Percentiles rank a stretch among this genome's conserved stretches.
phyloP scores from a whole-genome alignment of 2,329 filamentous ascomycete species.

The Penicillium paneum region DNA sequence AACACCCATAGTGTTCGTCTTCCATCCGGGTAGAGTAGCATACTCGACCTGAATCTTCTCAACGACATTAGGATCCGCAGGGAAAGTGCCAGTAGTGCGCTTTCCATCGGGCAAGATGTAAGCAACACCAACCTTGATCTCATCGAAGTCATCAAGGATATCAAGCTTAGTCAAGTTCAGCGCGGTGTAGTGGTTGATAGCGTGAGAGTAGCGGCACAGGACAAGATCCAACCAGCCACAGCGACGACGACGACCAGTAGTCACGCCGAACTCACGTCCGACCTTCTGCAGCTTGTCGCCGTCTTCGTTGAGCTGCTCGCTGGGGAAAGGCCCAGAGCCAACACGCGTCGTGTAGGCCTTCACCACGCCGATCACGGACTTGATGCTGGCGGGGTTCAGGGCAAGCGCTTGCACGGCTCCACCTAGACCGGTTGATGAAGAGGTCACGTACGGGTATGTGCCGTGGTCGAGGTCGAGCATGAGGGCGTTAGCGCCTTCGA shows the following conservation, averaged over 20 bases:
- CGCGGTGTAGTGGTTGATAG: slow-evolving; percentile 52
- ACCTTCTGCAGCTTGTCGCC: slow-evolving; percentile 57
- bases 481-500: slow-evolving; percentile 63
- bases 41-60: slow-evolving; percentile 57
- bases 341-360: slow-evolving; percentile 64
- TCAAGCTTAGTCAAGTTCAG: slow-evolving; percentile 65
- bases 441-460: slow-evolving; percentile 51
- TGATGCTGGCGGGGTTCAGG: slow-evolving; percentile 56
- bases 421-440: slow-evolving; percentile 48
- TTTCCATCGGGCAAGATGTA: slow-evolving; percentile 53
- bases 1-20: slow-evolving; percentile 56
- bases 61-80: slow-evolving; percentile 54
- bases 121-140: slow-evolving; percentile 59
- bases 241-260: slow-evolving; percentile 59
- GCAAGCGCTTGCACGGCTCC: slow-evolving; percentile 58
- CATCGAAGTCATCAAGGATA: slow-evolving; percentile 61
- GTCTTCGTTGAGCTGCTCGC: slow-evolving; percentile 56
- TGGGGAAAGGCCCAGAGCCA: slow-evolving; percentile 60
- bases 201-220: slow-evolving; percentile 60
- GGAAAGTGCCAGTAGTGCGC: slow-evolving; percentile 54
- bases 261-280: slow-evolving; percentile 56
- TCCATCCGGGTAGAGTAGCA: slow-evolving; percentile 60
- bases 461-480: slow-evolving; percentile 59
- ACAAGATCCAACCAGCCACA: slow-evolving; percentile 66
- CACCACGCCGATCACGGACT: slow-evolving; percentile 60